Evolutionary conservation across 495 filamentous ascomycete species (phyloP).

Genomic region (Penicillium manginii): DNA sequence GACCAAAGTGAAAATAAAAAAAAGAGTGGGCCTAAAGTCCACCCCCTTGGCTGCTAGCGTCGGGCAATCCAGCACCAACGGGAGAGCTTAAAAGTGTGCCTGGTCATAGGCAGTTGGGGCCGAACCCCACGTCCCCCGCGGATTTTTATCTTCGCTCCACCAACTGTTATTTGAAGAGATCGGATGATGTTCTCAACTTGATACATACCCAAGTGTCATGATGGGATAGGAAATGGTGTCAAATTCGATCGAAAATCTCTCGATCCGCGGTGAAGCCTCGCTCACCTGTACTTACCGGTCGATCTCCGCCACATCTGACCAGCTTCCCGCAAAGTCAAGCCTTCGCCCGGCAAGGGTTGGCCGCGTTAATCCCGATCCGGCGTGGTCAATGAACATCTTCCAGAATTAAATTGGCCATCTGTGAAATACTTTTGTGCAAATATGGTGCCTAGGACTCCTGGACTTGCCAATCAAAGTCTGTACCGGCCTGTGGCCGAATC

Average conservation of each 20-base stretch:
- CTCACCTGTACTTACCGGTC: background rate
- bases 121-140: background rate
- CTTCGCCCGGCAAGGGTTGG: background rate
- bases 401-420: background rate
- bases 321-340: background rate
- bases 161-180: background rate
- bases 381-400: background rate
- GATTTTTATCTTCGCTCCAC: background rate
- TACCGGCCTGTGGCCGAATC: background rate
- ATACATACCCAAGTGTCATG: background rate
- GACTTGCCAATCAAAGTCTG: background rate
- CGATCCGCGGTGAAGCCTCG: background rate
- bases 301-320: background rate
- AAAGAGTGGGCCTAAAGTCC: background rate
- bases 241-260: background rate
- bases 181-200: background rate
- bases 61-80: background rate
- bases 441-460: background rate
- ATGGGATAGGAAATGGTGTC: background rate
- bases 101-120: background rate
- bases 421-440: background rate
- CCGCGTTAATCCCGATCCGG: constrained; percentile 2
- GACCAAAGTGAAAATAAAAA: background rate
- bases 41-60: background rate
- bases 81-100: background rate